Conservation (phyloP, 306 rosid genomes). For the Pterocarpus santalinus region DNA sequence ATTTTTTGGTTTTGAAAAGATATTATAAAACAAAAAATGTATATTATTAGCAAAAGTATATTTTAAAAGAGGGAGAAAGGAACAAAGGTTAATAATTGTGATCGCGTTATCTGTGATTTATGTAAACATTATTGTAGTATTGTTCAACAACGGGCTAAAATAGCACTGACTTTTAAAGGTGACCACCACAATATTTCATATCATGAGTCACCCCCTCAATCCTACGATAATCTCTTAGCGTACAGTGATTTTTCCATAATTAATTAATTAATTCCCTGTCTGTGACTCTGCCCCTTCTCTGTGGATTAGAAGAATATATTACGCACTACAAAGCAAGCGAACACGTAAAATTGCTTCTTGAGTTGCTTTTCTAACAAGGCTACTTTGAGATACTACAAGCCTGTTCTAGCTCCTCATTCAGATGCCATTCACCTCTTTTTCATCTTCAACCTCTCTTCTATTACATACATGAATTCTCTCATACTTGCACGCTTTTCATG, state of each 20-base stretch:
- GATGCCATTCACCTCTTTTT: constrained; percentile 1
- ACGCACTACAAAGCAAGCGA: constrained; percentile 26
- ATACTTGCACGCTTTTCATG: constrained; percentile 40
- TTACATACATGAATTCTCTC: constrained; percentile 22
- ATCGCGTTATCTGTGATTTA: too few relatives aligned
- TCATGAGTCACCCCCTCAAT: constrained; percentile 37
- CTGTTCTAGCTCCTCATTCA: constrained; percentile 18
- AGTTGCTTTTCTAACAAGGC: constrained; percentile 15
- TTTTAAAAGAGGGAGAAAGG: too few relatives aligned
- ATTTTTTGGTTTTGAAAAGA: too few relatives aligned
- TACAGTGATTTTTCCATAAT: constrained; percentile 9
- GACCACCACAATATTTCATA: constrained; percentile 13
- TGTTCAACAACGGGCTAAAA: constrained; percentile 38
- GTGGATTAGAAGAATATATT: background rate
- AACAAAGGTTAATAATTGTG: background rate
- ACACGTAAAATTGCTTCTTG: constrained; percentile 42
- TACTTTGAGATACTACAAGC: background rate
- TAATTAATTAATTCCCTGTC: background rate
- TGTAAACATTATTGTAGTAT: background rate
- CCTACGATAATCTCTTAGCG: background rate
- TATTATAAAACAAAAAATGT: too few relatives aligned
- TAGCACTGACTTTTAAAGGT: constrained; percentile 20
- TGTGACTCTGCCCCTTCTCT: background rate
- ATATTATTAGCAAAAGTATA: too few relatives aligned
- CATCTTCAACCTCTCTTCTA: constrained; percentile 3